phyloP scores from a whole-genome alignment of 1,284 basidiomycete genomes.

The Naganishia cerealis region DNA sequence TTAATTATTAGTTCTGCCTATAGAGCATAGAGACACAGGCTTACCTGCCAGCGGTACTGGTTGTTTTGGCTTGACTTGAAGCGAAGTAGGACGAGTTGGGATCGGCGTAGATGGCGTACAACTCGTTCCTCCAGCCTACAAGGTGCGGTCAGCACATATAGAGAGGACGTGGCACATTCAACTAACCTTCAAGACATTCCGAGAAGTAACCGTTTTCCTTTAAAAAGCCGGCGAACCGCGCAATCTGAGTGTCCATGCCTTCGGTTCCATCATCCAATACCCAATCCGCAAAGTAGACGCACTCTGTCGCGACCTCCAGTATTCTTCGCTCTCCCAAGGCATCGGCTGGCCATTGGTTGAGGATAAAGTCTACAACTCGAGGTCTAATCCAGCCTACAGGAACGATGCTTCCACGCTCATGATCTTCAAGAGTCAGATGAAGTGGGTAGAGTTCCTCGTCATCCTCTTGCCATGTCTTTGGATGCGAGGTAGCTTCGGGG shows the following conservation, averaged over 20 bases:
- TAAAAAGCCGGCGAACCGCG: conserved; percentile 48
- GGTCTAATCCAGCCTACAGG: conserved; percentile 34
- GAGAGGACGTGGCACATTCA: too few species aligned
- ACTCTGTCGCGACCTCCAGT: conserved; percentile 12
- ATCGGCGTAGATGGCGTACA: conserved; percentile 76
- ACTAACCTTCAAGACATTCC: conserved; percentile 52
- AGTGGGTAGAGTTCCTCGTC: conserved; percentile 26
- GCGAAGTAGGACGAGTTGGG: conserved; percentile 60
- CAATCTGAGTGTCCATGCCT: conserved; percentile 47
- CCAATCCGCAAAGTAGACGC: conserved; percentile 25
- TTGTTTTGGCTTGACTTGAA: neutral
- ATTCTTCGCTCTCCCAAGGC: conserved; percentile 11
- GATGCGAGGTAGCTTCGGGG: conserved; percentile 21
- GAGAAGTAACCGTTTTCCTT: conserved; percentile 49
- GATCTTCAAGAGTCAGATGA: conserved; percentile 19
- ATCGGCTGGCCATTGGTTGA: conserved; percentile 24
- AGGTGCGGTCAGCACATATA: neutral
- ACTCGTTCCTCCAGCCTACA: conserved; percentile 74
- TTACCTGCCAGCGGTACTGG: conserved; percentile 16
- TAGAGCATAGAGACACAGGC: neutral
- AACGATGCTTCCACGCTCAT: conserved; percentile 1
- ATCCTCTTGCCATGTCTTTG: conserved; percentile 19
- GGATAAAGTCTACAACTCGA: conserved; percentile 9
- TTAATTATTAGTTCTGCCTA: neutral
- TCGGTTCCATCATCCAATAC: conserved; percentile 31